These are phyloP conservation scores for Jacaranda mimosifolia DNA, from an alignment of 257 asterid species.

Conservation along the genomic window DNA sequence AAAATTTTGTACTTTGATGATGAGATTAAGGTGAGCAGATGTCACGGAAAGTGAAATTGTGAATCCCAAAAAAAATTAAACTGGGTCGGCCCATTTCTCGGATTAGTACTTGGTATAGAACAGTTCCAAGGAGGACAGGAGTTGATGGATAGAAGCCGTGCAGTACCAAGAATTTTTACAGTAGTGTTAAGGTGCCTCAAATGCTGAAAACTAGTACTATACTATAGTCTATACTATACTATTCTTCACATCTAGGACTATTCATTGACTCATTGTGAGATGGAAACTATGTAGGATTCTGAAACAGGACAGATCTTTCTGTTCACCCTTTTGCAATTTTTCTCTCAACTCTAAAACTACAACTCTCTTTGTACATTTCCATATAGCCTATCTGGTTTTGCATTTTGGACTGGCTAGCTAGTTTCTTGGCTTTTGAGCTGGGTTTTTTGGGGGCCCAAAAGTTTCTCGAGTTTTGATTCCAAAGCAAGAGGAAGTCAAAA, in stretches of 20 bases:
- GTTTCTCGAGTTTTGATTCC: conserved; percentile 1
- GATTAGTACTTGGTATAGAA: conserved; percentile 1
- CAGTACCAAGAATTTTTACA: not conserved
- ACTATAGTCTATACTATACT: too few species aligned
- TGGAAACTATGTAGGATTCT: not conserved
- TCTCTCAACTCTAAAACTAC: not conserved
- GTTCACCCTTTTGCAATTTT: not conserved
- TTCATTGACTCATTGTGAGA: not conserved
- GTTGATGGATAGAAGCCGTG: not conserved
- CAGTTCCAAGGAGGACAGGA: not conserved
- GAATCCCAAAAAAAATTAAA: conserved; percentile 3
- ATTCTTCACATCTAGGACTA: too few species aligned
- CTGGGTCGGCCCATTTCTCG: not conserved
- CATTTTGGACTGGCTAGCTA: not conserved
- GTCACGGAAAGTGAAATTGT: conserved; percentile 6
- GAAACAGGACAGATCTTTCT: not conserved
- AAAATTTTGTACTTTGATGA: conserved; percentile 10
- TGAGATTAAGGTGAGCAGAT: not conserved
- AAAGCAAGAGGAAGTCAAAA: conserved; percentile 5
- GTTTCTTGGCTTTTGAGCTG: conserved; percentile 30
- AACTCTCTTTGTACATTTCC: not conserved
- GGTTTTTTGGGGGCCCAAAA: conserved; percentile 17
- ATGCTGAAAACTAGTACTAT: not conserved
- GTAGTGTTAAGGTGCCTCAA: not conserved
- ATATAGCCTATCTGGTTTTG: not conserved